Conservation (phyloP, 1,139 yeast genomes). For the Candida sojae region DNA sequence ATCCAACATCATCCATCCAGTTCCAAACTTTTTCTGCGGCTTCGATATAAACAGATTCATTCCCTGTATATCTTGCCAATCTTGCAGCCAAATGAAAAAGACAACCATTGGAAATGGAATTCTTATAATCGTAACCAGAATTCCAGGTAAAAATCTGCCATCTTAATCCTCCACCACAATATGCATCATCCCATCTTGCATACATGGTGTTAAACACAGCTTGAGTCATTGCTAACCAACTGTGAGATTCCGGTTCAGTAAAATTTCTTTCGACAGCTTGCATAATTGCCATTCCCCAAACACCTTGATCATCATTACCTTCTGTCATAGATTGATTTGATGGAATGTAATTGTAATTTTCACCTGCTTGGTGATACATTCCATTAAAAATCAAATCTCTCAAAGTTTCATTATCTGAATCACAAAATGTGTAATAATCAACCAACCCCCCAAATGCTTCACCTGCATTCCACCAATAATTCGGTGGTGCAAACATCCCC, state of each 20-base stretch:
- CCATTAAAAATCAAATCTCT: constrained; percentile 39
- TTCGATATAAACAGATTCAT: constrained; percentile 52
- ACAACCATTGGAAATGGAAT: constrained; percentile 77
- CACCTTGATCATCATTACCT: constrained; percentile 75
- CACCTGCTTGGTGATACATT: constrained; percentile 56
- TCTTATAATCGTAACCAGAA: constrained; percentile 77
- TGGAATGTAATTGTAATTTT: constrained; percentile 55
- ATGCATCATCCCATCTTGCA: constrained; percentile 65
- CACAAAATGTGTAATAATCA: constrained; percentile 54
- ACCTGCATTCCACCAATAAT: constrained; percentile 77
- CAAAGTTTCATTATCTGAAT: constrained; percentile 42
- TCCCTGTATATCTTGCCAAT: constrained; percentile 69
- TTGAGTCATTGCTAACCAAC: constrained; percentile 72
- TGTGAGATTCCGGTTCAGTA: constrained; percentile 49
- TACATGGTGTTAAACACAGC: constrained; percentile 79
- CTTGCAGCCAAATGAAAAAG: constrained; percentile 78
- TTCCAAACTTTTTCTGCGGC: constrained; percentile 70
- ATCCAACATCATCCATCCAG: constrained; percentile 61
- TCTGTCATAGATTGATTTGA: constrained; percentile 61
- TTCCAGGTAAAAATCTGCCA: constrained; percentile 86
- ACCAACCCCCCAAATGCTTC: constrained; percentile 66
- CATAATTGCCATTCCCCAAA: constrained; percentile 66
- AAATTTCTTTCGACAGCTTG: constrained; percentile 64
- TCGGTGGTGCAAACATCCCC: constrained; percentile 60
- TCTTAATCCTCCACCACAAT: constrained; percentile 77